phyloP scores from a whole-genome alignment of 352 stramenopile genomes.

The Elongisporangium anandrum region DNA sequence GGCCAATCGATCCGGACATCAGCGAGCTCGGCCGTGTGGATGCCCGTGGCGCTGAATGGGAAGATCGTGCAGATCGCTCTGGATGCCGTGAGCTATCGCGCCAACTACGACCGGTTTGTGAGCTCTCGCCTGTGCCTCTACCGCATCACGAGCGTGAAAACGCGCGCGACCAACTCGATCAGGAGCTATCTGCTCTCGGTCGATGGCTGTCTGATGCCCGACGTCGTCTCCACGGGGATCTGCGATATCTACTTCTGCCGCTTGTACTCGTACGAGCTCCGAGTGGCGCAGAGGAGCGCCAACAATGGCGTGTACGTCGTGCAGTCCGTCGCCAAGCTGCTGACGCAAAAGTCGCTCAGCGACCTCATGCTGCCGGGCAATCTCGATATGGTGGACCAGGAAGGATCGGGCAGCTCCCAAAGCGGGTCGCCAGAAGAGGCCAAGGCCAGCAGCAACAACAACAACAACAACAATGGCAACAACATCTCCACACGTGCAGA shows the following conservation, averaged over 20 bases:
- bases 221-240: slow-evolving; percentile 22
- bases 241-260: slow-evolving; percentile 42
- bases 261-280: slow-evolving; percentile 40
- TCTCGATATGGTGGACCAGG: slow-evolving; percentile 10
- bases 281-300: slow-evolving; percentile 24
- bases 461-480: slow-evolving; percentile 3
- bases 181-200: slow-evolving; percentile 28
- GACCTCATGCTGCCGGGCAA: slow-evolving; percentile 30
- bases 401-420: slow-evolving; percentile 6
- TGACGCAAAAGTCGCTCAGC: slow-evolving; percentile 25
- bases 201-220: slow-evolving; percentile 24
- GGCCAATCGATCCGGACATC: background rate
- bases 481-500: slow-evolving; percentile 4
- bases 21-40: slow-evolving; percentile 16
- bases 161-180: slow-evolving; percentile 12
- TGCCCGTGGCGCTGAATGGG: slow-evolving; percentile 10
- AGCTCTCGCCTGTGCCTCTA: slow-evolving; percentile 33
- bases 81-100: slow-evolving; percentile 29
- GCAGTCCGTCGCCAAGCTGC: slow-evolving; percentile 32
- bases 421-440: background rate
- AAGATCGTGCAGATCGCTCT: slow-evolving; percentile 22
- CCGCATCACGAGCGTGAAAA: slow-evolving; percentile 29
- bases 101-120: slow-evolving; percentile 30
- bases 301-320: slow-evolving; percentile 27
- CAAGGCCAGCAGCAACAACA: background rate